Conservation (phyloP, 2,329 filamentous ascomycete genomes). For the Gremmenia infestans region DNA sequence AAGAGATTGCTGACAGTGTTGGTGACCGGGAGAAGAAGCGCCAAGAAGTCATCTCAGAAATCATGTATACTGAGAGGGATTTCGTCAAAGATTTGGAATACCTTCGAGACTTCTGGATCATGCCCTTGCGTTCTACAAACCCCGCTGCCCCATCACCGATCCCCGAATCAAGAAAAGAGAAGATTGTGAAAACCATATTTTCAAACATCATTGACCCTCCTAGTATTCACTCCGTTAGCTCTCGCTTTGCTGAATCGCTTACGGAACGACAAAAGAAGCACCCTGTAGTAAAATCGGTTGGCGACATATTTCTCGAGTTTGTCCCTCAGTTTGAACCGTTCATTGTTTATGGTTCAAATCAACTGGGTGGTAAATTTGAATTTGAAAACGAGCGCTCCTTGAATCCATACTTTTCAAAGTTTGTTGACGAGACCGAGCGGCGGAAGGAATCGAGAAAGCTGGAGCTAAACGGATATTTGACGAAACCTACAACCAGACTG, state of each 20-base stretch:
- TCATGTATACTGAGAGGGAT: constrained; percentile 97
- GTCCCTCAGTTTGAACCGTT: constrained; percentile 93
- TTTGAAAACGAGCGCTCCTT: constrained; percentile 92
- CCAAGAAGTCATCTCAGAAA: constrained; percentile 95
- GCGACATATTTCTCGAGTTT: constrained; percentile 90
- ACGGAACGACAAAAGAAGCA: constrained; percentile 87
- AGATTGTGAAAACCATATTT: constrained; percentile 91
- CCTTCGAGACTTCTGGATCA: constrained; percentile 96
- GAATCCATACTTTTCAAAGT: constrained; percentile 80
- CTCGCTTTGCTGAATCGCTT: constrained; percentile 78
- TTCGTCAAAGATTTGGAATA: constrained; percentile 99
- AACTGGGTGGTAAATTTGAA: constrained; percentile 94
- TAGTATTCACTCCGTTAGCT: constrained; percentile 84
- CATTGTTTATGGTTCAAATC: constrained; percentile 92
- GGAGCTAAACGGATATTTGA: constrained; percentile 94
- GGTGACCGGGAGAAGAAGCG: constrained; percentile 92
- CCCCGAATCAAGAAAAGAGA: constrained; percentile 78
- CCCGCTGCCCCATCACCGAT: constrained; percentile 69
- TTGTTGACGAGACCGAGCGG: constrained; percentile 94
- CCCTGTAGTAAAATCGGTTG: constrained; percentile 82
- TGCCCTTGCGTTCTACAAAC: constrained; percentile 73
- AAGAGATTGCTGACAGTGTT: constrained; percentile 87
- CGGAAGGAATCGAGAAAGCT: constrained; percentile 95
- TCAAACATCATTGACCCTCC: constrained; percentile 84
- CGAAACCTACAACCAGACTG: constrained; percentile 92